phyloP scores from a whole-genome alignment of 1,139 yeast genomes.

The Debaryomycetaceae sp. region DNA sequence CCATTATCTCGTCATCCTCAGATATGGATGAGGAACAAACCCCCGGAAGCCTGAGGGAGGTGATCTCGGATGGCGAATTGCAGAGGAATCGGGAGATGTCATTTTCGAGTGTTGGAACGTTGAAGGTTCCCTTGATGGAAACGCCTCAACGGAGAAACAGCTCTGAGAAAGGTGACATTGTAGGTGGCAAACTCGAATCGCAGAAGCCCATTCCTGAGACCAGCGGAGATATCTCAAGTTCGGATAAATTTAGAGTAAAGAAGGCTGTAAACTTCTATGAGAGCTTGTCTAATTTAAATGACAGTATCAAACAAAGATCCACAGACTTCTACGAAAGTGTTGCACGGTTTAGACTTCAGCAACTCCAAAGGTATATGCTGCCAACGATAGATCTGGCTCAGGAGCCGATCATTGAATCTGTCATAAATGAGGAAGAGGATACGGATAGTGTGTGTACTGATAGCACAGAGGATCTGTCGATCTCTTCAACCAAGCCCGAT shows the following conservation, averaged over 20 bases:
- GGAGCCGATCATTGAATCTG: background rate
- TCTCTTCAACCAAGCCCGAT: background rate
- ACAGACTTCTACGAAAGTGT: slow-evolving; percentile 20
- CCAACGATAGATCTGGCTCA: background rate
- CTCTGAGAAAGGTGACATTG: background rate
- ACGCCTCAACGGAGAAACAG: background rate
- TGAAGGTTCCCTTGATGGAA: slow-evolving; percentile 13
- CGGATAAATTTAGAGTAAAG: slow-evolving; percentile 3
- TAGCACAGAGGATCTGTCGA: background rate
- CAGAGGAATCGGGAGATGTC: slow-evolving; percentile 3
- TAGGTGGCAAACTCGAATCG: background rate
- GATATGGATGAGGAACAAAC: slow-evolving; percentile 38
- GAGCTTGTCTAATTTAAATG: slow-evolving; percentile 20
- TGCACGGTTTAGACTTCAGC: slow-evolving; percentile 16
- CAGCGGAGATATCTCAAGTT: background rate
- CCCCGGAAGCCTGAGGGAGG: slow-evolving; percentile 14
- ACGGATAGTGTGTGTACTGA: background rate
- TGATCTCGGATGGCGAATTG: background rate
- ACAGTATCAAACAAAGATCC: slow-evolving; percentile 24
- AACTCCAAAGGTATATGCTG: slow-evolving; percentile 13
- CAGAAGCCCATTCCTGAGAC: background rate
- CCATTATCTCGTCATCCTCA: slow-evolving; percentile 43
- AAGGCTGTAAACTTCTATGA: slow-evolving; percentile 24
- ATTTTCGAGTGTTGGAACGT: slow-evolving; percentile 15
- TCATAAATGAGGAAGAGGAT: background rate